Evolutionary conservation across 2,329 filamentous ascomycete species (phyloP).

Genomic region (Podosphaera leucotricha): DNA sequence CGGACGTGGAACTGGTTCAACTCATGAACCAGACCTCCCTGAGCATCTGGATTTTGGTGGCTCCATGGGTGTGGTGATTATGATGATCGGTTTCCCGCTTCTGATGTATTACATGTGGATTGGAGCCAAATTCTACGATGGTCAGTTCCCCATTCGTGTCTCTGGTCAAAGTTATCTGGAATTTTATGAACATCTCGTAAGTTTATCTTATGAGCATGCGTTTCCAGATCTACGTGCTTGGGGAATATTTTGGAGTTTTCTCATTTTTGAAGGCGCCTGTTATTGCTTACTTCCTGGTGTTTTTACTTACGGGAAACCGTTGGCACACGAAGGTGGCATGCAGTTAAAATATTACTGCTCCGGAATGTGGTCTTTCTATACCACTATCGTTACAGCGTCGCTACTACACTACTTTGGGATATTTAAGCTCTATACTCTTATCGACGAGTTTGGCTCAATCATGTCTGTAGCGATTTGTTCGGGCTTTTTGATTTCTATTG

Average conservation of each 20-base stretch:
- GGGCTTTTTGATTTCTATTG: conserved; percentile 58
- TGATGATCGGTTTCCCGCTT: conserved; percentile 84
- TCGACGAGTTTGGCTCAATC: conserved; percentile 86
- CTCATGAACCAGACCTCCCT: conserved; percentile 39
- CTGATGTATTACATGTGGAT: conserved; percentile 99
- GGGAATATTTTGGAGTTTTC: conserved; percentile 86
- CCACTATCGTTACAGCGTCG: conserved; percentile 50
- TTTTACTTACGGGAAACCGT: conserved; percentile 66
- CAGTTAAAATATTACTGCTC: conserved; percentile 91
- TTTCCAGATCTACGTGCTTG: conserved; percentile 67
- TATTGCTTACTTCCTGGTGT: conserved; percentile 78
- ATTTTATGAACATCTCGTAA: conserved; percentile 46
- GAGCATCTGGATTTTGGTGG: conserved; percentile 69
- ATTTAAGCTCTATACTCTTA: conserved; percentile 74
- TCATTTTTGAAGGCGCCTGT: conserved; percentile 59
- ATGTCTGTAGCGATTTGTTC: conserved; percentile 85
- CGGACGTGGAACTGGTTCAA: conserved; percentile 33
- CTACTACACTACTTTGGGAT: conserved; percentile 57
- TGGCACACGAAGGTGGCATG: conserved; percentile 60
- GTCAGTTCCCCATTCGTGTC: conserved; percentile 46
- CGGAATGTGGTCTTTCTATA: conserved; percentile 66
- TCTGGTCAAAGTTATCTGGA: conserved; percentile 42
- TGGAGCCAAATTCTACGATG: conserved; percentile 78
- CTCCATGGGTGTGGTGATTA: conserved; percentile 48
- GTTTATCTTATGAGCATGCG: conserved; percentile 60